These are phyloP conservation scores for Liquidambar formosana DNA, from an alignment of 164 flowering plant species.

Conservation along the genomic window DNA sequence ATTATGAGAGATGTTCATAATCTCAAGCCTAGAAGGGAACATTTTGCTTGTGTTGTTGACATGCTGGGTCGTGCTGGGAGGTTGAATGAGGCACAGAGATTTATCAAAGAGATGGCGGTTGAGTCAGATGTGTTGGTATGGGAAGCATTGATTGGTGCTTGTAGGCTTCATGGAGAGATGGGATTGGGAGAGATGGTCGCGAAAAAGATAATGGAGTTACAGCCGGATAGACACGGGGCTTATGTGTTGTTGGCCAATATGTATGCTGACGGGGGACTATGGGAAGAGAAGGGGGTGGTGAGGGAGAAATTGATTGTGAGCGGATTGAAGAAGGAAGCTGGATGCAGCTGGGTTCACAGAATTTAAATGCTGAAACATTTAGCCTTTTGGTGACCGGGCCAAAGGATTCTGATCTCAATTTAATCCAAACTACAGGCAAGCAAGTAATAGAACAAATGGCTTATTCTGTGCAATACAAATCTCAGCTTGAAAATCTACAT, in stretches of 20 bases:
- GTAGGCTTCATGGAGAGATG: slow-evolving; percentile 25
- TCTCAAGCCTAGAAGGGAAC: slow-evolving; percentile 22
- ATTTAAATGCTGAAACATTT: neutral
- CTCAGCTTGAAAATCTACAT: no score
- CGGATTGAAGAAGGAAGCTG: slow-evolving; percentile 16
- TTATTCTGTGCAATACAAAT: no score
- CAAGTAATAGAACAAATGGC: no score
- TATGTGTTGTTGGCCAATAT: slow-evolving; percentile 24
- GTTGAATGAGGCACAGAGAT: slow-evolving; percentile 25
- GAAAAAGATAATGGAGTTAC: slow-evolving; percentile 20
- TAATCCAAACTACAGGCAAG: no score
- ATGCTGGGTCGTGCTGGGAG: slow-evolving; percentile 31
- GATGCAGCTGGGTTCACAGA: slow-evolving; percentile 20
- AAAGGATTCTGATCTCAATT: no score
- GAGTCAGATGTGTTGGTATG: slow-evolving; percentile 20
- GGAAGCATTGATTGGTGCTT: slow-evolving; percentile 29
- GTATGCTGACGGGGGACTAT: slow-evolving; percentile 25
- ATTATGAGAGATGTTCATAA: slow-evolving; percentile 14
- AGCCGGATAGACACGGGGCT: slow-evolving; percentile 20
- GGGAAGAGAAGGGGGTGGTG: slow-evolving; percentile 18
- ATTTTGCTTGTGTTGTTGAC: slow-evolving; percentile 28
- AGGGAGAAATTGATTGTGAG: slow-evolving; percentile 14
- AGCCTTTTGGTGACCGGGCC: no score
- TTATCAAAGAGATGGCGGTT: slow-evolving; percentile 19
- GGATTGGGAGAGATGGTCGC: slow-evolving; percentile 22